phyloP scores from a whole-genome alignment of 306 rosid genomes.

The Castanea mollissima region DNA sequence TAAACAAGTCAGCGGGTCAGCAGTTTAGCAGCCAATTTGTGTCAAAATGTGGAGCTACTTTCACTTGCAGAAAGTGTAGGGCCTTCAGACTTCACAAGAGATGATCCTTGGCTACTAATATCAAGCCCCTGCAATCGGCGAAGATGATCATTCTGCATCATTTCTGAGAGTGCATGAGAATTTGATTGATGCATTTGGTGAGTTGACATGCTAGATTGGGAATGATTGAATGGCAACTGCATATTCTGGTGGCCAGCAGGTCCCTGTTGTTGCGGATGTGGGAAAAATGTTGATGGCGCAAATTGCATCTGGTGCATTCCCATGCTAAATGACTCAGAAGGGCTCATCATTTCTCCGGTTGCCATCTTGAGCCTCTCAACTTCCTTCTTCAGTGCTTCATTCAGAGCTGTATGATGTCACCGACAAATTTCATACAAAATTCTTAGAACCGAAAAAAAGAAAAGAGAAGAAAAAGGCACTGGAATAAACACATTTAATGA shows the following conservation, averaged over 20 bases:
- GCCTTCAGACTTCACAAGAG: conserved; percentile 70
- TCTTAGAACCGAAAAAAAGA: background rate
- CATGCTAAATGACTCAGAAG: conserved; percentile 68
- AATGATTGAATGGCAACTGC: conserved; percentile 56
- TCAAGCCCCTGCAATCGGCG: conserved; percentile 94
- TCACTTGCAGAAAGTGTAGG: conserved; percentile 90
- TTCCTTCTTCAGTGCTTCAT: conserved; percentile 91
- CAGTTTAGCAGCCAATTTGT: conserved; percentile 31
- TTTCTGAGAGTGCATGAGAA: conserved; percentile 62
- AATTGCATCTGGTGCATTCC: conserved; percentile 83
- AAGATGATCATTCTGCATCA: conserved; percentile 74
- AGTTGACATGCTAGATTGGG: conserved; percentile 45
- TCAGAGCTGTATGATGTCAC: conserved; percentile 60
- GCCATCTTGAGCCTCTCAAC: conserved; percentile 93
- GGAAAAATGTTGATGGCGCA: conserved; percentile 59
- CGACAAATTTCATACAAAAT: conserved; percentile 10
- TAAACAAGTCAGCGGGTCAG: conserved; percentile 72
- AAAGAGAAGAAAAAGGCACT: background rate
- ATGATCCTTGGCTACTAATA: conserved; percentile 64
- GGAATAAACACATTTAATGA: conserved; percentile 2
- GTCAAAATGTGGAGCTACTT: conserved; percentile 80
- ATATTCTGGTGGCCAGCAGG: conserved; percentile 58
- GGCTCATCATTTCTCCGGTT: conserved; percentile 81
- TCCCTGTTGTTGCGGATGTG: conserved; percentile 55
- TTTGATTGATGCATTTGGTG: conserved; percentile 65